These are phyloP conservation scores for Populus hybrid DNA, from an alignment of 441 rosid species.

Conservation along the genomic window DNA sequence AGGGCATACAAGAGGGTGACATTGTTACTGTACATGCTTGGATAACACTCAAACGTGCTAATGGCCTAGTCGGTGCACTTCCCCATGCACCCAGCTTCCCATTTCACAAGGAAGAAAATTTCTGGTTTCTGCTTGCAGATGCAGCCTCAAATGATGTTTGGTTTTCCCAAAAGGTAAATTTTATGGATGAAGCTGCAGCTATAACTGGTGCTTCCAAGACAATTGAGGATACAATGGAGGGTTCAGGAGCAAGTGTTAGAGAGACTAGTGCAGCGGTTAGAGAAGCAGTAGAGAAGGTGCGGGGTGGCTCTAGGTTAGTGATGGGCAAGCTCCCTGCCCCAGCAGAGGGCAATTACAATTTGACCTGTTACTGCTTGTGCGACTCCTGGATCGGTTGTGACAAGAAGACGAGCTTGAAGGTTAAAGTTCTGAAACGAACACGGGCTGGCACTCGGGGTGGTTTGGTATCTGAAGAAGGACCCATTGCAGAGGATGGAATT, in stretches of 20 bases:
- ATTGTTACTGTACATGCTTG: slow-evolving; percentile 85
- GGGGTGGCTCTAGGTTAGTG: slow-evolving; percentile 76
- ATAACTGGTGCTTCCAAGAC: slow-evolving; percentile 79
- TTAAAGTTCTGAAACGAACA: slow-evolving; percentile 82
- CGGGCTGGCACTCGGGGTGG: slow-evolving; percentile 80
- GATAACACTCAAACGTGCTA: slow-evolving; percentile 74
- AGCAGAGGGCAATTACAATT: slow-evolving; percentile 75
- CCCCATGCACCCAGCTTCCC: slow-evolving; percentile 94
- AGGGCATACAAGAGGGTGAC: slow-evolving; percentile 93
- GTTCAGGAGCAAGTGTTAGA: slow-evolving; percentile 72
- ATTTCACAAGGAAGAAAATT: slow-evolving; percentile 93
- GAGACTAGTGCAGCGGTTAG: slow-evolving; percentile 68
- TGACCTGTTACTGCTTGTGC: slow-evolving; percentile 82
- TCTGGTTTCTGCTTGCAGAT: slow-evolving; percentile 92
- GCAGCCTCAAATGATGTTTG: slow-evolving; percentile 71
- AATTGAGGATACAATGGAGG: slow-evolving; percentile 90
- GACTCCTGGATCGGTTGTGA: slow-evolving; percentile 98
- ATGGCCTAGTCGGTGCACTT: slow-evolving; percentile 78
- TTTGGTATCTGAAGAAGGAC: slow-evolving; percentile 60
- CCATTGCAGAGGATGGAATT: slow-evolving; percentile 67
- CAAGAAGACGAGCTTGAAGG: slow-evolving; percentile 57
- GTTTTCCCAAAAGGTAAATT: slow-evolving; percentile 96
- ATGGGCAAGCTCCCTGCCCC: slow-evolving; percentile 92
- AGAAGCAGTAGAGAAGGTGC: slow-evolving; percentile 76
- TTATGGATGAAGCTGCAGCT: slow-evolving; percentile 92